A percentile compares a stretch with the other conserved stretches of the same genome.
Evolutionary conservation across 352 stramenopile species (phyloP).

Genomic region (Elongisporangium undulatum): DNA sequence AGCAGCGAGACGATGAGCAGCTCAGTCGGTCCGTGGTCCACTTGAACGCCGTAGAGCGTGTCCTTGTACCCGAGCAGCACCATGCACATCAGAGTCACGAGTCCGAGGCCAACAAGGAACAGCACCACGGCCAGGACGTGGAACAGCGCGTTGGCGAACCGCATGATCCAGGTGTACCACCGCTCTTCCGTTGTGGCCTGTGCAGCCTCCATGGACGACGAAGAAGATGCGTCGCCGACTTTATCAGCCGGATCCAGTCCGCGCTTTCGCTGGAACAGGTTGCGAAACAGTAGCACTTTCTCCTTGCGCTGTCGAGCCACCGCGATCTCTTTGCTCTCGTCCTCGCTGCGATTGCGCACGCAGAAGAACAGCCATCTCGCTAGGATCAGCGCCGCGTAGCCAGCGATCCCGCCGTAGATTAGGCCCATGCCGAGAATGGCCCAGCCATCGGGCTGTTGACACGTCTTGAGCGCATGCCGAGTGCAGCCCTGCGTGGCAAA

Average conservation of each 20-base stretch:
- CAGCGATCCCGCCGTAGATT: constrained; percentile 48
- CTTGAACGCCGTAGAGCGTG: constrained; percentile 42
- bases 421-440: constrained; percentile 42
- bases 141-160: constrained; percentile 38
- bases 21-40: constrained; percentile 42
- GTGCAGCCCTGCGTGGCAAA: constrained; percentile 58
- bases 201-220: constrained; percentile 37
- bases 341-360: constrained; percentile 55
- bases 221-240: neutral
- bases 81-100: constrained; percentile 51
- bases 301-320: constrained; percentile 66
- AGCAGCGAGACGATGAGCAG: constrained; percentile 26
- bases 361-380: constrained; percentile 43
- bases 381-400: constrained; percentile 28
- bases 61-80: constrained; percentile 44
- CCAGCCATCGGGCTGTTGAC: constrained; percentile 42
- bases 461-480: constrained; percentile 53
- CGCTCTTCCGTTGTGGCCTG: constrained; percentile 71
- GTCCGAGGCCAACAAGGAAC: constrained; percentile 38
- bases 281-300: constrained; percentile 63
- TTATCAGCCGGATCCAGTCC: neutral
- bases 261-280: constrained; percentile 17
- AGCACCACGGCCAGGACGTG: constrained; percentile 20
- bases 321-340: constrained; percentile 51
- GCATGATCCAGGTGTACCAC: constrained; percentile 65